Base-by-base conservation (phyloP, 257 asterid genomes). In the Rauvolfia tetraphylla region DNA sequence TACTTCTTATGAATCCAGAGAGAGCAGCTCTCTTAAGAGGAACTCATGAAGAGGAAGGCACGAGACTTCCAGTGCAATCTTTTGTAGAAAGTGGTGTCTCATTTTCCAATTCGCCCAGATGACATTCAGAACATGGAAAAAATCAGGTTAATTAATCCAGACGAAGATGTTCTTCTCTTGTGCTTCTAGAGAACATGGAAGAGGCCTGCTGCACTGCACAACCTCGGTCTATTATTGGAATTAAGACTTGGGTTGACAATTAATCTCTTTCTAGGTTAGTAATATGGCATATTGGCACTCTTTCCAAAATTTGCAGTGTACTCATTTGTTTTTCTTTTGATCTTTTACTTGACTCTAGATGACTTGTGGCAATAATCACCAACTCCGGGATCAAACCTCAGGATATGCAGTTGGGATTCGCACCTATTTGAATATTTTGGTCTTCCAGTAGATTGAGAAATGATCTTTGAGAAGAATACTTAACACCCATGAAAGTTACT, bases 1-100 rank as follows among this genome's bases (percentile, higher is more conserved):
- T 92, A 79, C 84, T 95, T 69, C 81, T 90, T 73, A 91, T 90
- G 96, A 95, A 90, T 75, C 96, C 99, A 7, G 87, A 82, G 51
- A 89, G 88, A 80, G 93, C 95, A 25, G 83, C 86, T 71, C 96
- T 95, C 79, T 81, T 92, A 33, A 73, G 75, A 82, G 88, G 78
- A 85, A 79, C 41, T 66, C 78, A 12, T 13, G 82, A 67, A 38
- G 42, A 46, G 15, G n/a, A 83, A 57, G 27, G 56, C 71, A 62
- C 80, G 63, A 76, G 69, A 61, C 80, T 33, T n/a, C 76, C 86
- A 5, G 75, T 72, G 78, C 68, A 67, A n/a, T 34, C 80, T 75
- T 72, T 71, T 73, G 44, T 78, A 15, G 68, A 74, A 42, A 80
- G 76, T 57, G 81, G 57, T 62, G 79, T 57, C 62, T 73, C 68